These are phyloP conservation scores for Thymus mandschuricus DNA, from an alignment of 257 asterid species.

Conservation along the genomic window DNA sequence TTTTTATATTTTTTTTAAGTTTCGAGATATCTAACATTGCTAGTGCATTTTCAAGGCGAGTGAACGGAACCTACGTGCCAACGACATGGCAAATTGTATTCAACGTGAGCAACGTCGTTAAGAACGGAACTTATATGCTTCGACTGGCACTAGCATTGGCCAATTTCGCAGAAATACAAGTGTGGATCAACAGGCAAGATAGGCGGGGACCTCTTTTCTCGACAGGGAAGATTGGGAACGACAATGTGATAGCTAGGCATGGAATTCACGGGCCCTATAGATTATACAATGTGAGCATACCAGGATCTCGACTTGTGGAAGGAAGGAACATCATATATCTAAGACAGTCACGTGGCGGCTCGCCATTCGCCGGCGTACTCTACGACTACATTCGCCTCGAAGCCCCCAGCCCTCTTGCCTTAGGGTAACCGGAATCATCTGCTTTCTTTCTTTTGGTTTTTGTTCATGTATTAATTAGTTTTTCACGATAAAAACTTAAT, in stretches of 20 bases:
- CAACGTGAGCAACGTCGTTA: slow-evolving; percentile 34
- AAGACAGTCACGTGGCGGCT: slow-evolving; percentile 40
- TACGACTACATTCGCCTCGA: slow-evolving; percentile 20
- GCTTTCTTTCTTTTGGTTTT: no score
- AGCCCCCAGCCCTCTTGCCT: background rate
- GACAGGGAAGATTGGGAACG: slow-evolving; percentile 53
- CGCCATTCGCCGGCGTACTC: slow-evolving; percentile 33
- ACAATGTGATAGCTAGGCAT: slow-evolving; percentile 85
- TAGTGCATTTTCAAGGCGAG: background rate
- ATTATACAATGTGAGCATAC: slow-evolving; percentile 37
- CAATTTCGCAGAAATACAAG: slow-evolving; percentile 52
- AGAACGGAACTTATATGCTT: slow-evolving; percentile 46
- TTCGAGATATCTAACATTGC: background rate
- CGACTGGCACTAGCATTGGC: slow-evolving; percentile 81
- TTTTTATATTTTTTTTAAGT: no score
- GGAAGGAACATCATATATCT: slow-evolving; percentile 61
- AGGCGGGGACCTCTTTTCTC: slow-evolving; percentile 40
- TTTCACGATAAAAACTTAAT: no score
- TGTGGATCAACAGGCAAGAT: slow-evolving; percentile 46
- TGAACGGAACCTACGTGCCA: slow-evolving; percentile 33
- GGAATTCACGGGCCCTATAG: slow-evolving; percentile 75
- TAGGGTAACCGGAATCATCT: no score
- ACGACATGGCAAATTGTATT: slow-evolving; percentile 74
- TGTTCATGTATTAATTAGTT: no score
- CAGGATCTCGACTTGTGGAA: slow-evolving; percentile 38